phyloP scores from a whole-genome alignment of 306 rosid species.

The Cucurbita maxima region DNA sequence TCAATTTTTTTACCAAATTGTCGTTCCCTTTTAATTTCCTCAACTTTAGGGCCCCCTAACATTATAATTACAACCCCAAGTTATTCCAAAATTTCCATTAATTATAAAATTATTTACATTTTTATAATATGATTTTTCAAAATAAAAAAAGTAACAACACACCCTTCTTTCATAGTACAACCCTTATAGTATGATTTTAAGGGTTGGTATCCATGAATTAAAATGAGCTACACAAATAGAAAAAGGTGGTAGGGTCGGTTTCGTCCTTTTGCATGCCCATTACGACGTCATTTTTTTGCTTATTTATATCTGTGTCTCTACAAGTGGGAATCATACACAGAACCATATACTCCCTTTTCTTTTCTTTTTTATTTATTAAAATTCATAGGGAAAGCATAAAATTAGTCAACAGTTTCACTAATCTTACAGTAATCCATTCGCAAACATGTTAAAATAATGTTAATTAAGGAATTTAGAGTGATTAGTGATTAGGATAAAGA shows the following conservation, averaged over 20 bases:
- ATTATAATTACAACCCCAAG: background rate
- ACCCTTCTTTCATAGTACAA: no score
- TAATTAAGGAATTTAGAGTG: background rate
- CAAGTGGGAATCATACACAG: conserved; percentile 32
- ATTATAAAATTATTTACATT: no score
- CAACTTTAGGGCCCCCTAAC: background rate
- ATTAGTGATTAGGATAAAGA: background rate
- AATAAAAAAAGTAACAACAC: no score
- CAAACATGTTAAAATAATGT: background rate
- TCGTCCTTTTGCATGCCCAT: background rate
- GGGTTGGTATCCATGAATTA: no score
- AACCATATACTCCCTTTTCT: conserved; percentile 31
- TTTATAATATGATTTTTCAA: no score
- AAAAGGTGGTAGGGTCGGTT: background rate
- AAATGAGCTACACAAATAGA: no score
- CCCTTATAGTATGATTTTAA: background rate
- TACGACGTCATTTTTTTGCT: background rate
- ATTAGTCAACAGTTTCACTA: background rate
- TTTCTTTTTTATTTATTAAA: conserved; percentile 1
- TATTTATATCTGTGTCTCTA: background rate
- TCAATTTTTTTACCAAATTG: background rate
- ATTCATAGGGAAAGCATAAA: conserved; percentile 9
- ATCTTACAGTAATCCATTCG: background rate
- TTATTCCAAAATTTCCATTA: no score
- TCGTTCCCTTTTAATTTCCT: background rate